Base-by-base conservation (phyloP, 495 filamentous ascomycete species). In the Tuber aestivum region DNA sequence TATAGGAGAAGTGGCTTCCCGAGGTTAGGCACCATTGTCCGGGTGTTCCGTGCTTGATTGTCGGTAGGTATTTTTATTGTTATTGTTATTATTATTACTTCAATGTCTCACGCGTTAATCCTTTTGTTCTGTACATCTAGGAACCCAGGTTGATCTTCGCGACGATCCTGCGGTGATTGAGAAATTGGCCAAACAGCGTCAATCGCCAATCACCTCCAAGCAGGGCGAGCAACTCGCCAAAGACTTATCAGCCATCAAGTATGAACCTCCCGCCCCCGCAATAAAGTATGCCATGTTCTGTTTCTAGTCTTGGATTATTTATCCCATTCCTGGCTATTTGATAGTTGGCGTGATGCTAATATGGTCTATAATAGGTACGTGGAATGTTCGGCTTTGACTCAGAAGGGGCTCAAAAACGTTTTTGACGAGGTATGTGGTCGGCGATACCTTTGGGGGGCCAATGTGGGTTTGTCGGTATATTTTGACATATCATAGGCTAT, bases 21-120 rank as follows among this genome's bases (percentile, higher is more conserved):
- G 95, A 99, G 84, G 95, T 99, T 32, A 94, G 96, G 83, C 95
- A 99, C 84, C 95, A 99, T 85, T 99, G 95, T 84, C 95, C 95
- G 37, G 95, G 95, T 77, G 95, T 99, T 20, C 95, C 95, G 42
- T 99, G 96, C 88, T 86, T 99, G 70, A 98, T 99, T 79, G 95
- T 99, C 78, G 95, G 95, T 80, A 56, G 74, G 79, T 76, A 41
- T 65, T 14, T 6, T n/a, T 68, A 35, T 27, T 16, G 20, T 56
- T 50, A 38, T 18, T 35, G 12, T 18, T 41, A 72, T n/a, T 68
- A 35, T 27, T 16, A 20, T 56, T 50, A 38, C 23, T 35, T 10
- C 14, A 41, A 72, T 78, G 32, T 38, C 32, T 68, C 65, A 40
- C 35, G 40, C 56, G 65, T 71, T 20, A 38, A 61, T 68, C 0